Evolutionary conservation across 106 monocot species (phyloP).

Genomic region (Agapanthus africanus): DNA sequence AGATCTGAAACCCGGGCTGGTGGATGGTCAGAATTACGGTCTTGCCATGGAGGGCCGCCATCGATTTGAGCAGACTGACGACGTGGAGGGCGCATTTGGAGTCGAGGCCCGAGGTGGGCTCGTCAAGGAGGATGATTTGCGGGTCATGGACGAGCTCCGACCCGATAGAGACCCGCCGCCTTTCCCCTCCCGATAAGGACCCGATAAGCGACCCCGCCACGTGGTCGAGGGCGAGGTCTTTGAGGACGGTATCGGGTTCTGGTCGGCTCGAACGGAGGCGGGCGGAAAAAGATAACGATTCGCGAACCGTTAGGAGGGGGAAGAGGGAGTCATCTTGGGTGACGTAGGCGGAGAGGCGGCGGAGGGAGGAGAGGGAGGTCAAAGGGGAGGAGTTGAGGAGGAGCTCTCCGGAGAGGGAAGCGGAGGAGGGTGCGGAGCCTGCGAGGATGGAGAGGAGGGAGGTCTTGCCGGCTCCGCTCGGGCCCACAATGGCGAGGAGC

Average conservation of each 20-base stretch:
- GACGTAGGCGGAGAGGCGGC: conserved; percentile 78
- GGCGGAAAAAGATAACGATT: conserved; percentile 72
- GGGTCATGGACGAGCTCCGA: conserved; percentile 89
- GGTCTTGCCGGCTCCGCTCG: conserved; percentile 89
- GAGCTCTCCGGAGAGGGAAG: conserved; percentile 25
- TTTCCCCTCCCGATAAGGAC: conserved; percentile 75
- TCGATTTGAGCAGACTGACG: conserved; percentile 46
- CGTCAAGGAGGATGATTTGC: conserved; percentile 74
- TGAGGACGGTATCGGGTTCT: conserved; percentile 24
- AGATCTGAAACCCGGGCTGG: conserved; percentile 81
- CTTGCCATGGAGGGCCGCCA: conserved; percentile 52
- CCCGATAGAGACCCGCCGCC: conserved; percentile 80
- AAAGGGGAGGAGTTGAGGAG: conserved; percentile 43
- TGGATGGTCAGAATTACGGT: conserved; percentile 78
- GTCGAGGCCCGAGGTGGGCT: conserved; percentile 95
- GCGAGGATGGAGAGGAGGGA: conserved; percentile 72
- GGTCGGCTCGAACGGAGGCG: conserved; percentile 28
- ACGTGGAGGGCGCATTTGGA: conserved; percentile 67
- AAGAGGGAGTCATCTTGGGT: conserved; percentile 84
- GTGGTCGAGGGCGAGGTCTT: conserved; percentile 48
- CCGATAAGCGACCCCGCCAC: conserved; percentile 45
- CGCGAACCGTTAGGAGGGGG: conserved; percentile 74
- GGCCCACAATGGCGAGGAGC: conserved; percentile 76
- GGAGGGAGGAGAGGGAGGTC: conserved; percentile 36
- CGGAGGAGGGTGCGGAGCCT: conserved; percentile 24